Percentiles rank a stretch among this genome's conserved stretches.
Evolutionary conservation across 2,329 filamentous ascomycete species (phyloP).

Genomic region (Apiospora malaysiana): DNA sequence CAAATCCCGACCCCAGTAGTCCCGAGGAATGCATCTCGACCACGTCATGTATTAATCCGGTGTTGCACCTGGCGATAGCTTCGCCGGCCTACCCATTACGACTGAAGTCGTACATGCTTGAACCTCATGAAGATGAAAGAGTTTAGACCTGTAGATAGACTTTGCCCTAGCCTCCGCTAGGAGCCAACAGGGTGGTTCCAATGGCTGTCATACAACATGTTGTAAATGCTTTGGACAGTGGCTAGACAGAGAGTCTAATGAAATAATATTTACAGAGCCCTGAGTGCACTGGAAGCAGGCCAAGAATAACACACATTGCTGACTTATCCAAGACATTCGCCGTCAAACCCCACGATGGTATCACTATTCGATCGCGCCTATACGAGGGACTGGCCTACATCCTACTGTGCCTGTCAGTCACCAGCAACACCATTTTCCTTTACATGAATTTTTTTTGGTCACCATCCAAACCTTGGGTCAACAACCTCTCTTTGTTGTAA

Average conservation of each 20-base stretch:
- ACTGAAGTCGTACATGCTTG: not conserved
- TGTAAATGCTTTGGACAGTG: not conserved
- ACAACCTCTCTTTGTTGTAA: not conserved
- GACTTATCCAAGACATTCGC: too few relatives aligned
- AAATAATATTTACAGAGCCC: not conserved
- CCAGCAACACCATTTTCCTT: not conserved
- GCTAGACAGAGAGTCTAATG: conserved; percentile 2
- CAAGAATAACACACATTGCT: too few relatives aligned
- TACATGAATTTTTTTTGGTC: not conserved
- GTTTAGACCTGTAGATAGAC: not conserved
- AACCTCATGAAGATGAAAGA: not conserved
- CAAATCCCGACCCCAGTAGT: conserved; percentile 12
- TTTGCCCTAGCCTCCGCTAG: not conserved
- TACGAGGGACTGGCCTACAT: not conserved
- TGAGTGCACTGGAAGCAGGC: not conserved
- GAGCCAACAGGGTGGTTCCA: conserved; percentile 12
- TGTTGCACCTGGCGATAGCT: not conserved
- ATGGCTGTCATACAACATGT: not conserved
- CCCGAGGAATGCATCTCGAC: not conserved
- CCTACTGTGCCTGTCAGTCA: not conserved
- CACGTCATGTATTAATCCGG: not conserved
- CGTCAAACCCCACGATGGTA: not conserved
- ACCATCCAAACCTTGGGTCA: too few relatives aligned
- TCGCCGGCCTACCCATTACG: not conserved
- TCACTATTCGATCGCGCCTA: not conserved